phyloP scores from a whole-genome alignment of 352 stramenopile genomes.

The Globisporangium spinosum region DNA sequence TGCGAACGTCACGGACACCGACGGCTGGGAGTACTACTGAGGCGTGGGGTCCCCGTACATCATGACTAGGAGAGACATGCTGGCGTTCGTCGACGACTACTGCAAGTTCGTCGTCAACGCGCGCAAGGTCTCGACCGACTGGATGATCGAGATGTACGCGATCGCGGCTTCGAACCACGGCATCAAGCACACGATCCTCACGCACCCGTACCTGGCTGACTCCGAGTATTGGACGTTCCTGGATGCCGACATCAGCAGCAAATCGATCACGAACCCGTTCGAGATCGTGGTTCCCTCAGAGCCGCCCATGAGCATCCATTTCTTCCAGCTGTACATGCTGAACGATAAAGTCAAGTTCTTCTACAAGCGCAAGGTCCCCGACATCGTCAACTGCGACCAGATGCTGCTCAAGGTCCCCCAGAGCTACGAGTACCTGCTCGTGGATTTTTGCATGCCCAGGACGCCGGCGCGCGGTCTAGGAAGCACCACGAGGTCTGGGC shows the following conservation, averaged over 20 bases:
- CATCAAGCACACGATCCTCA: conserved; percentile 54
- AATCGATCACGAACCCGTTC: conserved; percentile 25
- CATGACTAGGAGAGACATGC: conserved; percentile 41
- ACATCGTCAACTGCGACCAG: conserved; percentile 22
- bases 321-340: conserved; percentile 30
- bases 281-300: conserved; percentile 35
- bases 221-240: conserved; percentile 49
- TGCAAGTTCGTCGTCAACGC: conserved; percentile 35
- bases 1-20: conserved; percentile 25
- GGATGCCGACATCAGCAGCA: conserved; percentile 10
- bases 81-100: conserved; percentile 46
- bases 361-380: conserved; percentile 25
- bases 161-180: conserved; percentile 43
- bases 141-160: conserved; percentile 62
- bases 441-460: conserved; percentile 14
- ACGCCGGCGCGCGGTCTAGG: not conserved
- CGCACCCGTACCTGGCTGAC: conserved; percentile 29
- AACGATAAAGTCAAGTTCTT: conserved; percentile 21
- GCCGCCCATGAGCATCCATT: conserved; percentile 46
- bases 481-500: conserved; percentile 30
- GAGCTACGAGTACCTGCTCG: conserved; percentile 17
- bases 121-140: conserved; percentile 32
- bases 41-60: conserved; percentile 53
- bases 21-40: conserved; percentile 39
- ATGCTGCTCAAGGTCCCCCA: conserved; percentile 20